Evolutionary conservation across 192 early-diverging fungal genomes (phyloP).

Genomic region (Helicostylum pulchrum): DNA sequence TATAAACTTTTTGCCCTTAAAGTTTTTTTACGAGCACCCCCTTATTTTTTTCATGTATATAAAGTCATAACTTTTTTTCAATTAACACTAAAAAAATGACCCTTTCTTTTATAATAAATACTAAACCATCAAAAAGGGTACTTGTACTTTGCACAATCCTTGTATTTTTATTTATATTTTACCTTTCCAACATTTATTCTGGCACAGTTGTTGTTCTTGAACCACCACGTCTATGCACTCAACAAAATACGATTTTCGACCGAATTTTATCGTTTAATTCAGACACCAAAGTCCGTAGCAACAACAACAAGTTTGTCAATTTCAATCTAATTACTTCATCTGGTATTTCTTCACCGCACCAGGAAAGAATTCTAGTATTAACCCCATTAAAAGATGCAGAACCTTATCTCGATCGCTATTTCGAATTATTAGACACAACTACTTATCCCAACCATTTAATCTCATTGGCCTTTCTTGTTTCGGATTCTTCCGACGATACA

Average conservation of each 20-base stretch:
- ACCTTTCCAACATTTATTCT: conserved; percentile 1
- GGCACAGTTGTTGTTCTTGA: neutral
- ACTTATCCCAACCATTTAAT: conserved; percentile 49
- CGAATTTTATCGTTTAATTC: neutral
- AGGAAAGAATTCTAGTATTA: conserved; percentile 46
- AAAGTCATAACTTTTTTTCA: neutral
- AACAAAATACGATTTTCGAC: neutral
- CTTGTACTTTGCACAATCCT: conserved; percentile 3
- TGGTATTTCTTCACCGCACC: conserved; percentile 1
- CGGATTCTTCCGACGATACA: conserved; percentile 55
- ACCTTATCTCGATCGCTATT: conserved; percentile 51
- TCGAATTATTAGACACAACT: conserved; percentile 48
- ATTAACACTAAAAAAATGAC: neutral
- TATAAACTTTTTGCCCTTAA: neutral
- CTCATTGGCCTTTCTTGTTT: conserved; percentile 55
- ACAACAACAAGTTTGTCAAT: conserved; percentile 16
- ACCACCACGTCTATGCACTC: neutral
- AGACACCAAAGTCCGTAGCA: neutral
- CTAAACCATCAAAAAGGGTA: conserved; percentile 3
- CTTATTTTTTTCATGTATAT: neutral
- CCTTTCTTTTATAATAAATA: conserved; percentile 4
- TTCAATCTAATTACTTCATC: conserved; percentile 20
- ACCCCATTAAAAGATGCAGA: conserved; percentile 58
- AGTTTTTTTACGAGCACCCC: neutral
- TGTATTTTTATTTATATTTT: conserved; percentile 12